Evolutionary conservation across 2,329 filamentous ascomycete genomes (phyloP), one percentile per base, ranked within the genome.

Genomic region (Neonectria coccinea): DNA sequence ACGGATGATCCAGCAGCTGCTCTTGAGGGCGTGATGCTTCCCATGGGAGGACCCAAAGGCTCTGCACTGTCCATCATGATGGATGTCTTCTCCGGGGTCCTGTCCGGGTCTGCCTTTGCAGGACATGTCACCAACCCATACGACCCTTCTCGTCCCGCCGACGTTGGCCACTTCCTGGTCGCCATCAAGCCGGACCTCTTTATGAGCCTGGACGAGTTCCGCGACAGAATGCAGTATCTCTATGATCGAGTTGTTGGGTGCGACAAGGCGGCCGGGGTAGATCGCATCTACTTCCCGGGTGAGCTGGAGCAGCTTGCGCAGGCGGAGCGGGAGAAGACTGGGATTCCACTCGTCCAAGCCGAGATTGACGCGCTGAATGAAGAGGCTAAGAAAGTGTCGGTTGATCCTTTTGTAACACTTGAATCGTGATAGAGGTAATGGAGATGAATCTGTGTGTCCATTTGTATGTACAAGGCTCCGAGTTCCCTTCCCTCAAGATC

Each of bases 11-110:
- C 93, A 0, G 86, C 83, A 1, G 84, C 83, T 20, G 93, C 92
- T 0, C 79, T 96, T 10, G 86, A 88, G 36, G 92, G 92, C 1
- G 91, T 94, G 4, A 95, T 96, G 92, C 79, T 95, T 20, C 92
- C 92, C 0, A 94, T 96, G 91, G 92, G 92, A 2, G 92, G 93
- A 0, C 92, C 92, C 0, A 96, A 96, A 77, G 93, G 93, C 0
- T 92, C 90, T 2, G 93, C 86, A 0, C 77, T 96, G 44, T 82
- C 91, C 0, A 87, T 96, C 59, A 95, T 94, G 91, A 96, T 96
- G 93, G 92, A 96, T 74, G 91, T 97, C 2, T 95, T 96, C 74
- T 94, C 91, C 0, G 92, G 92, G 0, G 90, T 92, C 0, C 73
- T 96, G 0, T 93, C 91, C 0, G 92, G 92, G 0, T 90, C 89